Percentiles rank a stretch among this genome's conserved stretches.
phyloP scores from a whole-genome alignment of 305 asterid species.

The Salvia sclarea region DNA sequence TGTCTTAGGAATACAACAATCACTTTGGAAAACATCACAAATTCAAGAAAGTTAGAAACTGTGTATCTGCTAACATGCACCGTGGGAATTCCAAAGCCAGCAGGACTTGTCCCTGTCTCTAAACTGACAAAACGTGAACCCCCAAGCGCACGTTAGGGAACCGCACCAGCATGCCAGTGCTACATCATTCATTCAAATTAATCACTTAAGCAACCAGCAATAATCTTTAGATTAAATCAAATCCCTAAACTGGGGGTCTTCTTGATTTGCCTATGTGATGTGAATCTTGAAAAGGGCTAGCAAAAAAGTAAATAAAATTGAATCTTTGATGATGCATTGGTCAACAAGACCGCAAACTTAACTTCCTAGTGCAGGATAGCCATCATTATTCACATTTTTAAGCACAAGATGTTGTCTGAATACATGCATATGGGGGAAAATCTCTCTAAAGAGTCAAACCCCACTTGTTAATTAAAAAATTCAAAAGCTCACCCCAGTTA shows the following conservation, averaged over 20 bases:
- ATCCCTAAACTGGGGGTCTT: slow-evolving; percentile 13
- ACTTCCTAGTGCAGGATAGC: slow-evolving; percentile 3
- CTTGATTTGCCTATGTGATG: too few species aligned
- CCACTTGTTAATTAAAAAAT: slow-evolving; percentile 24
- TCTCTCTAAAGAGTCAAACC: slow-evolving; percentile 42
- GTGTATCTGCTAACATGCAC: slow-evolving; percentile 39
- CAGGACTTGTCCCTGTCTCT: slow-evolving; percentile 63
- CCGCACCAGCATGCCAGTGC: slow-evolving; percentile 35
- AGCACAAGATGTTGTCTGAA: slow-evolving; percentile 18
- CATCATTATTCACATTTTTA: not conserved
- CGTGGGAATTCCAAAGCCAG: slow-evolving; percentile 56
- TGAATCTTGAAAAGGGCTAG: not conserved
- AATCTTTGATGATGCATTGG: slow-evolving; percentile 26
- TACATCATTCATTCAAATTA: slow-evolving; percentile 36
- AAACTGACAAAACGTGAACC: slow-evolving; percentile 61
- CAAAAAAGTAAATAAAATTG: not conserved
- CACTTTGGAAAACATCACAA: slow-evolving; percentile 39
- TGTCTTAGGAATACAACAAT: slow-evolving; percentile 36
- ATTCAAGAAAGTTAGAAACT: slow-evolving; percentile 28
- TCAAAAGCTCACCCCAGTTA: not conserved
- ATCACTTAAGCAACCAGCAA: slow-evolving; percentile 29
- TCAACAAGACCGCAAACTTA: slow-evolving; percentile 21
- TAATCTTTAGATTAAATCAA: not conserved
- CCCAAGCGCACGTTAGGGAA: slow-evolving; percentile 64
- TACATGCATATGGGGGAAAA: slow-evolving; percentile 28